phyloP scores from a whole-genome alignment of 352 stramenopile genomes.

The Globisporangium spiculum region DNA sequence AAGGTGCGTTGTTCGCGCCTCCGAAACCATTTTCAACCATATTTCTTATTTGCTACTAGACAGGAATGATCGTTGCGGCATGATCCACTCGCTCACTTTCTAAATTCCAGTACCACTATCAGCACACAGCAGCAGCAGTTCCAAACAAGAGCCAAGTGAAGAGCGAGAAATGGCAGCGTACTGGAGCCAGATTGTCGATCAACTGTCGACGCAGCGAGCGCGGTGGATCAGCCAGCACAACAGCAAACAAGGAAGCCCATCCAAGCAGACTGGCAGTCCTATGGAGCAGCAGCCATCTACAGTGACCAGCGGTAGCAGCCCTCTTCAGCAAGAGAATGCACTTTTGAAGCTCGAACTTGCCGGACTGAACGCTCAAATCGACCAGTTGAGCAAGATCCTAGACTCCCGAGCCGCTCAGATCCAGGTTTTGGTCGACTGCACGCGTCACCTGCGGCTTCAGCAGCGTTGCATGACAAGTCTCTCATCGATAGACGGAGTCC shows the following conservation, averaged over 20 bases:
- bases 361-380: neutral
- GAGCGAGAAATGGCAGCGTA: constrained; percentile 9
- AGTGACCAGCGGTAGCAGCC: neutral
- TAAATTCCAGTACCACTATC: neutral
- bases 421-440: constrained; percentile 2
- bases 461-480: constrained; percentile 9
- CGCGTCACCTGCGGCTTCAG: constrained; percentile 7
- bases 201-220: constrained; percentile 8
- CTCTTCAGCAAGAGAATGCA: neutral
- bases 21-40: neutral
- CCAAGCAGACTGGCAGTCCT: too few species aligned
- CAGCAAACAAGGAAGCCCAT: neutral
- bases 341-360: constrained; percentile 9
- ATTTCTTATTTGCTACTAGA: constrained; percentile 4
- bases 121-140: neutral
- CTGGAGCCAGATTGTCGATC: constrained; percentile 9
- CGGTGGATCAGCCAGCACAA: constrained; percentile 6
- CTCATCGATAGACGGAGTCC: neutral
- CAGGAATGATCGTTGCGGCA: neutral
- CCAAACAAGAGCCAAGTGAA: neutral
- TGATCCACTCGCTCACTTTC: neutral
- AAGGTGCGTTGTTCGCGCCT: neutral
- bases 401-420: constrained; percentile 10
- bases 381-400: neutral
- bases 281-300: neutral